Evolutionary conservation across 768 basidiomycete genomes (phyloP), one percentile per base, ranked within the genome.

Genomic region (Butyriboletus loyo): DNA sequence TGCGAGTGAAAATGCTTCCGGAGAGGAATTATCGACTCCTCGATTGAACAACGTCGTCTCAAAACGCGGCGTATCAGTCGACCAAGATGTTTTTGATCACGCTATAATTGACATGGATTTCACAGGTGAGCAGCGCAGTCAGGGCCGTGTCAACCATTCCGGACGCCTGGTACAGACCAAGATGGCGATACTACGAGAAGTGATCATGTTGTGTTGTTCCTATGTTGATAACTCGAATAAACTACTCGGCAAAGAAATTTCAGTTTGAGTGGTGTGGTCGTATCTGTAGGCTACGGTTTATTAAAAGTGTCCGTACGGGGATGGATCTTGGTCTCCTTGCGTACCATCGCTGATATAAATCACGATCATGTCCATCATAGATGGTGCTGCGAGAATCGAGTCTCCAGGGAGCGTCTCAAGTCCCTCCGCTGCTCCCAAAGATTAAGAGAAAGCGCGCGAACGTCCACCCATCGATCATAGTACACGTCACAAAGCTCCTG

Each of bases 321-420:
- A 19, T 19, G 14, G 8, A 44, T 44, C 7, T 7, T 19, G 2
- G 19, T 14, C 19, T n/a, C n/a, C n/a, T 13, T n/a, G 13, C 4
- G 19, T 5, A 30, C 14, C 1, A 30, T 30, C 8, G 7, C 7
- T 4, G 2, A 30, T 14, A 13, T 22, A 14, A 25, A 25, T 25
- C 15, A 8, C 25, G 24, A 21, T 14, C 43, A 8, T 22, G 21
- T 22, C 14, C 19, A 21, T 38, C 46, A 39, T 30, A 14, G 30
- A 1, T 15, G 27, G 22, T 7, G 3, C 31, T 24, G 17, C 25
- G 10, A 35, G 13, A 21, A 35, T 17, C 15, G 25, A 8, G 31
- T 42, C 36, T 45, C 50, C 36, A 58, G 9, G 14, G 50, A 27
- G 1, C 14, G 14, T 30, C 50, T 58, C 58, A 59, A 24, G 5